Evolutionary conservation across 2,329 filamentous ascomycete genomes (phyloP).

Genomic region (Hymenoscyphus scutula): DNA sequence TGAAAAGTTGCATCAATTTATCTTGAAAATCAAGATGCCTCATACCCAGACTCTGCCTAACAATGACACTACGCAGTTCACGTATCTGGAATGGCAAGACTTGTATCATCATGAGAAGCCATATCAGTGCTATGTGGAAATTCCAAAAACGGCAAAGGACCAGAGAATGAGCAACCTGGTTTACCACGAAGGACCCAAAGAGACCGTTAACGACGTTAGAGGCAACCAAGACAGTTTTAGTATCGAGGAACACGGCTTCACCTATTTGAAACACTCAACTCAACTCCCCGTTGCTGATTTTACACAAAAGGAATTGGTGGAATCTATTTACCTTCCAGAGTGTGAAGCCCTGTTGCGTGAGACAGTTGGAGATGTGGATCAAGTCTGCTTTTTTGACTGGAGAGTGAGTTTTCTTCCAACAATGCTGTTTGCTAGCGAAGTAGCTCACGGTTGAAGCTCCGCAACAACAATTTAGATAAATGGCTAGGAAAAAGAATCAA

Average conservation of each 20-base stretch:
- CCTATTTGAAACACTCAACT: not conserved
- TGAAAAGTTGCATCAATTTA: no score
- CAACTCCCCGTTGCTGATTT: not conserved
- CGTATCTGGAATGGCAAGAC: conserved; percentile 13
- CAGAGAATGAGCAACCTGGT: conserved; percentile 10
- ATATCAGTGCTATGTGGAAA: conserved; percentile 15
- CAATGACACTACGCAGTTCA: no score
- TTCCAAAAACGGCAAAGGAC: conserved; percentile 11
- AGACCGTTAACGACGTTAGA: not conserved
- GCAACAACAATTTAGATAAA: conserved; percentile 6
- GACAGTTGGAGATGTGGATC: not conserved
- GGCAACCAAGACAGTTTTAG: not conserved
- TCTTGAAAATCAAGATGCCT: no score
- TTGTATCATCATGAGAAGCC: conserved; percentile 17
- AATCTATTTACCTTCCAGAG: not conserved
- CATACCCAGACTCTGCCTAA: no score
- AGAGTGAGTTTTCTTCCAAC: not conserved
- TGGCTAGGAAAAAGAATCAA: conserved; percentile 8
- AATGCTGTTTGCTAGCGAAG: not conserved
- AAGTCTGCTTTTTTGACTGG: not conserved
- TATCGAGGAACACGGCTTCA: not conserved
- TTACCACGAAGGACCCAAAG: not conserved
- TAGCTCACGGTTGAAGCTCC: not conserved
- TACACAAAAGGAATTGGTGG: not conserved
- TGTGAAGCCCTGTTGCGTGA: not conserved